phyloP scores from a whole-genome alignment of 148 eudicot species.

The Rhododendron simsii region DNA sequence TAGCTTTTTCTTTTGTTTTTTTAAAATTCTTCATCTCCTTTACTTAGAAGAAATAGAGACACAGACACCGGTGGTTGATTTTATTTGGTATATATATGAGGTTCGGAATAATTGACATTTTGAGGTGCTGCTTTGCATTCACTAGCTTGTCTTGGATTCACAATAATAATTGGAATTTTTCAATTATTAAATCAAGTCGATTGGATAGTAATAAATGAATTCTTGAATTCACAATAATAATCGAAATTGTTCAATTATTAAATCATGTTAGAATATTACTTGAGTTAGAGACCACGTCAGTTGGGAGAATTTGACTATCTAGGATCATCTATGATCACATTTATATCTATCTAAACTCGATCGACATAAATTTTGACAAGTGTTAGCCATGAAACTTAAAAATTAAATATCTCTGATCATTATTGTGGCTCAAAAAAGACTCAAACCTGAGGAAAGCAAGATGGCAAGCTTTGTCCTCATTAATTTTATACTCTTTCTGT shows the following conservation, averaged over 20 bases:
- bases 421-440: neutral
- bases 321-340: neutral
- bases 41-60: neutral
- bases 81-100: neutral
- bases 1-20: neutral
- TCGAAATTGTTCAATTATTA: neutral
- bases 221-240: neutral
- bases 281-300: too few relatives aligned
- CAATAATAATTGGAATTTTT: neutral
- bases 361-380: too few relatives aligned
- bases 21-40: neutral
- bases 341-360: too few relatives aligned
- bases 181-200: neutral
- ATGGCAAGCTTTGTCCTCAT: neutral
- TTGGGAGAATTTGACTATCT: too few relatives aligned
- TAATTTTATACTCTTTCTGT: too few relatives aligned
- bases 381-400: too few relatives aligned
- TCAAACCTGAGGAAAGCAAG: neutral
- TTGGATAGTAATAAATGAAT: too few relatives aligned
- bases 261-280: neutral
- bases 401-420: too few relatives aligned
- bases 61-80: neutral
- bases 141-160: neutral
- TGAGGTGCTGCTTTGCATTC: neutral
- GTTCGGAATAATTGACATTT: neutral